Base-by-base conservation (phyloP, 345 rosid species). In the Lepidium sativum region DNA sequence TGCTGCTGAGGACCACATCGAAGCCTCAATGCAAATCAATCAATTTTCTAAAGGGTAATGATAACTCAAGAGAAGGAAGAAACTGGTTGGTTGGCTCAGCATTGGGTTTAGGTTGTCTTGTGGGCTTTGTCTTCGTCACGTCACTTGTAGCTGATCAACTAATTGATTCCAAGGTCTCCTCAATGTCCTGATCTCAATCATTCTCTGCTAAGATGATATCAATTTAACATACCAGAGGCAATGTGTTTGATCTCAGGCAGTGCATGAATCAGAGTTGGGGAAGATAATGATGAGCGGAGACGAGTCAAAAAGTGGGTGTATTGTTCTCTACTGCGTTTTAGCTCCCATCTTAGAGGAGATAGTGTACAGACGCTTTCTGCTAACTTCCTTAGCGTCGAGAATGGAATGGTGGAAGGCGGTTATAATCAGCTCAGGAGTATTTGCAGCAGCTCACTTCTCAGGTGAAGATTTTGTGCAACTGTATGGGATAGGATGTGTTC, bases 361-460 rank as follows among this genome's bases (percentile, higher is more conserved):
- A 4, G 75, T 92, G 43, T 92, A 89, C 79, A 80, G 98, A 80
- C 87, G 95, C 2, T 92, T 87, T 68, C 80, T 89, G 6, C 42
- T 92, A 77, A 78, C 75, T 18, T 81, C 89, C 5, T 84, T 92
- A 10, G 75, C 86, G 27, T 75, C 83, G 3, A 77, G 56, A 8
- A 80, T 78, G 82, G 84, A 79, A 56, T 85, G 89, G 98, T 56
- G 75, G 67, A 73, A 72, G 12, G 89, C 91, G 4, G 65, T 85
- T 39, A 42, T 82, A 34, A 43, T 84, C 1, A 92, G 95, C 64
- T 81, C 97, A 11, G 80, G 77, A 43, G 75, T 86, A 49, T 89
- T 92, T 44, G 86, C 91, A 25, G 88, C 82, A 17, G 84, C 85
- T 58, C 98, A 92, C 77, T 85, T 92, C 38, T 89, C 95, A 2